A percentile compares a stretch with the other conserved stretches of the same genome.
Evolutionary conservation across 306 rosid species (phyloP).

Genomic region (Neltuma alba): DNA sequence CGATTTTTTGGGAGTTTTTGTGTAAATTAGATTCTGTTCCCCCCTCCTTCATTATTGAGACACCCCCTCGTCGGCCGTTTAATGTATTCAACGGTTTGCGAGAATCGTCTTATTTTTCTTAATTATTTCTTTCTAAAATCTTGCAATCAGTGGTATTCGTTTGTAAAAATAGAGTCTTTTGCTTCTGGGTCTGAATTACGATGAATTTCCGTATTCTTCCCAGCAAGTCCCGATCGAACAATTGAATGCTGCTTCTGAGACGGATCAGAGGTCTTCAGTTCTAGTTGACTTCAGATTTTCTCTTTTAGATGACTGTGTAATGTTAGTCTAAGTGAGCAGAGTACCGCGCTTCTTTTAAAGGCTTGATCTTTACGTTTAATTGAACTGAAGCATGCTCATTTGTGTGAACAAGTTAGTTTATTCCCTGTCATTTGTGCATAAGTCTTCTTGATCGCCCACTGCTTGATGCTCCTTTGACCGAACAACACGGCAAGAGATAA

Average conservation of each 20-base stretch:
- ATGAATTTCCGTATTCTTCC: not conserved
- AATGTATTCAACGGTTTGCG: not conserved
- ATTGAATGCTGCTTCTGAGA: not conserved
- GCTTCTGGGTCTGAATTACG: conserved; percentile 9
- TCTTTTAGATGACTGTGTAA: not conserved
- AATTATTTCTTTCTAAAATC: not conserved
- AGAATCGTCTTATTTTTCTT: not conserved
- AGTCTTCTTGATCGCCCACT: not conserved
- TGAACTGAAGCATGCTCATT: not conserved
- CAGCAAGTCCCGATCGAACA: not conserved
- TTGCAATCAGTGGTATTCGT: not conserved
- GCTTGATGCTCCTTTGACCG: not conserved
- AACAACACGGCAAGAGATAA: not conserved
- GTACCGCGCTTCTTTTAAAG: not conserved
- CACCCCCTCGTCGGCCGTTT: not conserved
- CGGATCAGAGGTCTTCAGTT: not conserved
- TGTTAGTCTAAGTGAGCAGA: not conserved
- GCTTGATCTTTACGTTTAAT: not conserved
- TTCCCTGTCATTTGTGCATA: not conserved
- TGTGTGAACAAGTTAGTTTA: not conserved
- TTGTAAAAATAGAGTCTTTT: not conserved
- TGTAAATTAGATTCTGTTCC: not conserved
- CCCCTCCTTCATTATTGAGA: not conserved
- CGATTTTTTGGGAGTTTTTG: conserved; percentile 1
- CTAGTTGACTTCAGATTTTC: not conserved